Base-by-base conservation (phyloP, 2,329 filamentous ascomycete species). In the Fusarium sp. region DNA sequence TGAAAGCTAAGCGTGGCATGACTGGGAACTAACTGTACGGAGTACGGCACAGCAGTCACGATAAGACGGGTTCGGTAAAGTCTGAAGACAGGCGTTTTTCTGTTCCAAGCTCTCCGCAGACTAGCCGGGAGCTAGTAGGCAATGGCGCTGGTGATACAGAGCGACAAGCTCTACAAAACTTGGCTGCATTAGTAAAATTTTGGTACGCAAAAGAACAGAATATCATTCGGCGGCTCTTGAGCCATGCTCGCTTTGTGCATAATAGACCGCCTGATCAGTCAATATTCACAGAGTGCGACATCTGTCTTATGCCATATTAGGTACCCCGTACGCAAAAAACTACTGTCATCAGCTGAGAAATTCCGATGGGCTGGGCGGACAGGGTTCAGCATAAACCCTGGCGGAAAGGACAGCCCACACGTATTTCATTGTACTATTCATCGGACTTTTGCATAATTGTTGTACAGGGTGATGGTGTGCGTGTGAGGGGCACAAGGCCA, bases 91-190 rank as follows among this genome's bases (percentile, higher is more conserved):
- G 15, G 25, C n/a, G 8, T 17, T 45, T 39, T 46, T 43, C 32
- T 58, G 45, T 50, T 50, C 50, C 32, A 14, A 35, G 33, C 55
- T 46, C 30, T 32, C 52, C 41, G 37, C 61, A 43, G n/a, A 14
- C 54, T 64, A 52, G 53, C n/a, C 37, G 30, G 41, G 30, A 47
- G 53, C 61, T 65, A 64, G 22, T 19, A 51, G 33, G 14, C 30
- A 47, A 23, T 33, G 37, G 51, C 40, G 27, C 27, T 15, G 23
- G 40, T 32, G 40, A 25, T 46, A 47, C 46, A 23, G 47, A 47
- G 59, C 35, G 14, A 23, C 10, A 23, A 25, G 51, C 44, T 40
- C 35, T 20, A 25, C 43, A n/a, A 39, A 32, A 37, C 37, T 52
- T 52, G 45, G 45, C 59, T 58, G 40, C 35, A 51, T 22, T 30